phyloP scores from a whole-genome alignment of 305 asterid genomes.

The Lippia alba region DNA sequence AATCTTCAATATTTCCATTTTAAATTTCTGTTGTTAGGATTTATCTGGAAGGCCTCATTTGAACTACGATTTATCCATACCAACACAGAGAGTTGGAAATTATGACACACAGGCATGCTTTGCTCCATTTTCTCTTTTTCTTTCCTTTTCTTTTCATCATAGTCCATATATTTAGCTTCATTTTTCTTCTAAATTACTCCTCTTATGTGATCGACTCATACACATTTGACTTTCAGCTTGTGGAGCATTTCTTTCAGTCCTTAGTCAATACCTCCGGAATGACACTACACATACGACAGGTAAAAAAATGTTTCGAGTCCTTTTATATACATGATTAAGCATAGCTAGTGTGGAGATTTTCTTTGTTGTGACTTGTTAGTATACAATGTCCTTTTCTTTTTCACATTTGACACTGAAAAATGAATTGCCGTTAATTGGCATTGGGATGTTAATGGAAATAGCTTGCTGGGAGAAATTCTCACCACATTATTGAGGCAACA shows the following conservation, averaged over 20 bases:
- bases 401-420: constrained; percentile 3
- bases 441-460: background rate
- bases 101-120: constrained; percentile 81
- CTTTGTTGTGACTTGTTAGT: background rate
- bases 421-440: background rate
- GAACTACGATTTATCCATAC: constrained; percentile 73
- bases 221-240: constrained; percentile 63
- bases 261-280: constrained; percentile 95
- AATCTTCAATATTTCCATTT: constrained; percentile 4
- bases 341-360: constrained; percentile 13
- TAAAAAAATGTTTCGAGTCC: constrained; percentile 30
- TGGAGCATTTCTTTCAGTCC: constrained; percentile 97
- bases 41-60: constrained; percentile 94
- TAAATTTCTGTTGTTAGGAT: constrained; percentile 54
- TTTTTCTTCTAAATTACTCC: constrained; percentile 21
- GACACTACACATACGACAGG: constrained; percentile 96
- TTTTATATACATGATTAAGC: constrained; percentile 3
- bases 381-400: constrained; percentile 15
- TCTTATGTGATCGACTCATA: constrained; percentile 8
- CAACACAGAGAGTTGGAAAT: constrained; percentile 91
- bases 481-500: constrained; percentile 96
- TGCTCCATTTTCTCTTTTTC: constrained; percentile 14
- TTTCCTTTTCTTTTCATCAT: constrained; percentile 14
- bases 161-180: constrained; percentile 6
- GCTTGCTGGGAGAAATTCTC: constrained; percentile 95